phyloP scores from a whole-genome alignment of 1,139 yeast species.

The Taiozyma sp. region DNA sequence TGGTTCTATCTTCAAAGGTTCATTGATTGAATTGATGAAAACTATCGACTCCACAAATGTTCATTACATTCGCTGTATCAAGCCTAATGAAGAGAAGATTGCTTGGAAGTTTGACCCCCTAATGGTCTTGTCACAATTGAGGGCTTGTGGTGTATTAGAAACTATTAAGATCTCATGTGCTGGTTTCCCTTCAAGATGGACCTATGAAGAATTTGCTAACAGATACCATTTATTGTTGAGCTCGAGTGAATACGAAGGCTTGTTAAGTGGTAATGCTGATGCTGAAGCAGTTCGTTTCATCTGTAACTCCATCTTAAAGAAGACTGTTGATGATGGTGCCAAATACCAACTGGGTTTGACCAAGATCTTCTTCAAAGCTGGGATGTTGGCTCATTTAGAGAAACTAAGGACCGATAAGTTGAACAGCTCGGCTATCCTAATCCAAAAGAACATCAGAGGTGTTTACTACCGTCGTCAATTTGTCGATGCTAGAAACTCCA shows the following conservation, averaged over 20 bases:
- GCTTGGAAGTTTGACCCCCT: constrained; percentile 97
- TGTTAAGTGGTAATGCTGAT: constrained; percentile 50
- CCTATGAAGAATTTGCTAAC: constrained; percentile 89
- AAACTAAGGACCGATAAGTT: constrained; percentile 78
- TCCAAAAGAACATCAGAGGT: constrained; percentile 82
- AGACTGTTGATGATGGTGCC: constrained; percentile 55
- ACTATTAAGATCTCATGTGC: constrained; percentile 96
- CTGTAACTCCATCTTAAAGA: constrained; percentile 62
- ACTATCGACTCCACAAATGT: constrained; percentile 94
- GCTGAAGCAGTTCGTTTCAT: constrained; percentile 57
- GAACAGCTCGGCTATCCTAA: constrained; percentile 70
- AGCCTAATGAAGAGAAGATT: constrained; percentile 89
- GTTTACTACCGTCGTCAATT: constrained; percentile 60
- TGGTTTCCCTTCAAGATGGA: constrained; percentile 96
- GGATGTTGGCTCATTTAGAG: constrained; percentile 90
- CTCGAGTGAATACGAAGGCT: constrained; percentile 63
- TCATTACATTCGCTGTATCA: constrained; percentile 95
- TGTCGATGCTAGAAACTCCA: constrained; percentile 49
- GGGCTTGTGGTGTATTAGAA: constrained; percentile 98
- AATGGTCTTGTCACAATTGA: constrained; percentile 90
- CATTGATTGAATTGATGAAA: constrained; percentile 87
- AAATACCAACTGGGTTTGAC: constrained; percentile 87
- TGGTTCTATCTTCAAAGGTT: constrained; percentile 90
- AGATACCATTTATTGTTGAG: constrained; percentile 82
- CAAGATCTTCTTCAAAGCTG: constrained; percentile 93